A percentile compares a stretch with the other conserved stretches of the same genome.
Evolutionary conservation across 2,329 filamentous ascomycete species (phyloP).

Genomic region (Pestalotiopsis sp.): DNA sequence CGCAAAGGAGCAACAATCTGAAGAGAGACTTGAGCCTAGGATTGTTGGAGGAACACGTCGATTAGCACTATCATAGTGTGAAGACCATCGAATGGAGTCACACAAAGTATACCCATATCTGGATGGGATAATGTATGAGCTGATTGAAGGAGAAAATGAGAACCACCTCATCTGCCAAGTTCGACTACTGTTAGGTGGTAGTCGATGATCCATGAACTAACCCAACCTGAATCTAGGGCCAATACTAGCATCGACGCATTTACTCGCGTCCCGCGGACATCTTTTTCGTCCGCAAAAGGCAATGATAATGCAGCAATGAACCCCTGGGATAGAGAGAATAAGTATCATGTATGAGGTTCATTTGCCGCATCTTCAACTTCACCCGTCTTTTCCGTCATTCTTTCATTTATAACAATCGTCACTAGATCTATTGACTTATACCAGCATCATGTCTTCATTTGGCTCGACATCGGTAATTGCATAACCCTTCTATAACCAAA

Average conservation of each 20-base stretch:
- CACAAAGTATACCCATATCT: not conserved
- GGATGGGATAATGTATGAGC: not conserved
- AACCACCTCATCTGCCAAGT: not conserved
- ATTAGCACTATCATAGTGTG: not conserved
- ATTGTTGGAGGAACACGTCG: not conserved
- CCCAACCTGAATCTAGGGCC: not conserved
- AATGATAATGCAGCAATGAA: not conserved
- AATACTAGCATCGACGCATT: not conserved
- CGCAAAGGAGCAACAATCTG: not conserved
- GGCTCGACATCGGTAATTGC: not conserved
- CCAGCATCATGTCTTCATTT: not conserved
- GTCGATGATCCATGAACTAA: not conserved
- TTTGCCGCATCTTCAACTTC: not conserved
- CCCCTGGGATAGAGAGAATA: not conserved
- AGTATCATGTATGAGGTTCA: not conserved
- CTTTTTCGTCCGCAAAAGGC: not conserved
- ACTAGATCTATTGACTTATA: not conserved
- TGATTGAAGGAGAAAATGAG: not conserved
- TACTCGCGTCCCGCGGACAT: not conserved
- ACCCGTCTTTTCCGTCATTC: not conserved
- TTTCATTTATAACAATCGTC: not conserved
- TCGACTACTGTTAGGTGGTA: not conserved
- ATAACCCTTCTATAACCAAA: not conserved
- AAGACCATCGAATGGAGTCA: not conserved
- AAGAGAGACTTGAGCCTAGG: not conserved